Evolutionary conservation across 73 alveolate species (phyloP).

Genomic region (Paramecium sonneborni): DNA sequence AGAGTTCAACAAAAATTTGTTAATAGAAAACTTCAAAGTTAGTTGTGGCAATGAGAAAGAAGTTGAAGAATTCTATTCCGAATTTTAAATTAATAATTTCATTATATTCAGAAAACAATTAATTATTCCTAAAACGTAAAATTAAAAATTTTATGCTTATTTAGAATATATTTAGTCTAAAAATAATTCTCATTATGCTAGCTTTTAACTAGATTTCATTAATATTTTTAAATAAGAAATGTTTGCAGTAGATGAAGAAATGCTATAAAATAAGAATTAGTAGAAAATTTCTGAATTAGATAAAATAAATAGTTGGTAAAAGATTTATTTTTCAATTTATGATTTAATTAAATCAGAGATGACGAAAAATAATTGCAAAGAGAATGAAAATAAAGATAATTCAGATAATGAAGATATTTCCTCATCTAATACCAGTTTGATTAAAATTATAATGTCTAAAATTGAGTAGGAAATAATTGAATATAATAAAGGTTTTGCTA

Average conservation of each 20-base stretch:
- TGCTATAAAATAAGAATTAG: background rate
- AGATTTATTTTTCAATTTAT: background rate
- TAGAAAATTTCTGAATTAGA: background rate
- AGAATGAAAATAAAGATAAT: background rate
- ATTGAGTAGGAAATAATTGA: background rate
- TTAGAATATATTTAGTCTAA: too few relatives aligned
- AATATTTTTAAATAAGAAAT: background rate
- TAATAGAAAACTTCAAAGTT: too few relatives aligned
- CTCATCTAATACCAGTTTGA: background rate
- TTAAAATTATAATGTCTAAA: background rate
- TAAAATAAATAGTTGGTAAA: background rate
- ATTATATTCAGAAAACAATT: too few relatives aligned
- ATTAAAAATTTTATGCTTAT: too few relatives aligned
- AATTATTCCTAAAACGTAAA: too few relatives aligned
- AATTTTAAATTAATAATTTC: too few relatives aligned
- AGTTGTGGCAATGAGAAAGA: too few relatives aligned
- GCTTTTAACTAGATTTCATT: too few relatives aligned
- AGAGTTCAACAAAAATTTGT: too few relatives aligned
- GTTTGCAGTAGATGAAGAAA: background rate
- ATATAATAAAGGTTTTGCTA: background rate
- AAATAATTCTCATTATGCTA: too few relatives aligned
- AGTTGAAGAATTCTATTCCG: too few relatives aligned
- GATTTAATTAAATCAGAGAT: background rate
- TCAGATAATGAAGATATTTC: background rate
- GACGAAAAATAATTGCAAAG: background rate